These are phyloP conservation scores for Wickerhamomyces sp. DNA, from an alignment of 1,139 yeast species.

Conservation along the genomic window DNA sequence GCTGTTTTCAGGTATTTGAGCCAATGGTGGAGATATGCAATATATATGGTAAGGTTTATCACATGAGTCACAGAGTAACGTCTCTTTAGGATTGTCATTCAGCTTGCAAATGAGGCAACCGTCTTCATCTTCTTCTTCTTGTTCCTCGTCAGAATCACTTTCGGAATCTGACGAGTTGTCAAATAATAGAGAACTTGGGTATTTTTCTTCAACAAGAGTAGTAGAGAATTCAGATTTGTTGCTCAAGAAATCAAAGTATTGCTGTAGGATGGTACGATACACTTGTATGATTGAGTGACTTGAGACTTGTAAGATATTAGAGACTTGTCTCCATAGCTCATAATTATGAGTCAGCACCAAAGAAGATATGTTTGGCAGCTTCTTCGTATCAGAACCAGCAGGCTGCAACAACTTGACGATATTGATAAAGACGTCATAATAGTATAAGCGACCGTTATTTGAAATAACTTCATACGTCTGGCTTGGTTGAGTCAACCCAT, in stretches of 20 bases:
- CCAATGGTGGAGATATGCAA: slow-evolving; percentile 56
- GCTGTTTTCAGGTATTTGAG: slow-evolving; percentile 45
- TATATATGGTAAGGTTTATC: slow-evolving; percentile 60
- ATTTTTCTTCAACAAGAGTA: slow-evolving; percentile 22
- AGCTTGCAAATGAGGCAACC: slow-evolving; percentile 52
- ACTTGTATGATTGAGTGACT: slow-evolving; percentile 26
- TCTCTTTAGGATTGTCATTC: slow-evolving; percentile 44
- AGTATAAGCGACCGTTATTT: slow-evolving; percentile 29
- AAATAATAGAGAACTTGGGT: slow-evolving; percentile 27
- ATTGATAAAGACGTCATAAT: slow-evolving; percentile 53
- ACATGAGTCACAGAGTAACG: slow-evolving; percentile 71
- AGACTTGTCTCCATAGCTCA: slow-evolving; percentile 32
- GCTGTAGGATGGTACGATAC: slow-evolving; percentile 34
- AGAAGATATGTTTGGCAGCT: slow-evolving; percentile 9
- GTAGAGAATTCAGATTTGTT: slow-evolving; percentile 19
- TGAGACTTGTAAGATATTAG: slow-evolving; percentile 19
- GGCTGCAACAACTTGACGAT: slow-evolving; percentile 26
- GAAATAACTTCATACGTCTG: slow-evolving; percentile 9
- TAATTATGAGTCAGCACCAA: slow-evolving; percentile 13
- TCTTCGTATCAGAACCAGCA: neutral
- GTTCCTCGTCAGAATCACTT: slow-evolving; percentile 17
- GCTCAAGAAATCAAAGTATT: slow-evolving; percentile 43
- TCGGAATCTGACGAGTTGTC: slow-evolving; percentile 21
- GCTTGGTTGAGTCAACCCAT: slow-evolving; percentile 24
- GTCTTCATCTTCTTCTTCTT: slow-evolving; percentile 24